Evolutionary conservation across 192 early-diverging fungal genomes (phyloP).

Genomic region (Podila verticillata): DNA sequence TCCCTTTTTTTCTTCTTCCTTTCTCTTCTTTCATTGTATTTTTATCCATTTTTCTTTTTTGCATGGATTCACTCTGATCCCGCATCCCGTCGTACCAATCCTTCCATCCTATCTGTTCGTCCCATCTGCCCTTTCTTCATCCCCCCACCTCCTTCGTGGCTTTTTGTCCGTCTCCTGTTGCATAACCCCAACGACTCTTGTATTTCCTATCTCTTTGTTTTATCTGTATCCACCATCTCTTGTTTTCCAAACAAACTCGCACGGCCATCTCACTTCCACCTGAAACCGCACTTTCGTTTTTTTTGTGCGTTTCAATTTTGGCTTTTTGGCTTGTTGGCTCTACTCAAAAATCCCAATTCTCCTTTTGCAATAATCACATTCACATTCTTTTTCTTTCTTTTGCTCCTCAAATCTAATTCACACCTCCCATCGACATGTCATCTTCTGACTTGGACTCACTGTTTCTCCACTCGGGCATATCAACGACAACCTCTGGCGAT

Average conservation of each 20-base stretch:
- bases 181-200: not conserved
- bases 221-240: not conserved
- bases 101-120: not conserved
- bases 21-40: not conserved
- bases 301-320: too few species aligned
- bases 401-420: too few species aligned
- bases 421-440: too few species aligned
- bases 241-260: too few species aligned
- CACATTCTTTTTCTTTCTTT: too few species aligned
- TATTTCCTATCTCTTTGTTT: not conserved
- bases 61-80: not conserved
- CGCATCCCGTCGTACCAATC: not conserved
- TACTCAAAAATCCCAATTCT: too few species aligned
- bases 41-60: slow-evolving; percentile 1
- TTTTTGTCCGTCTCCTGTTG: not conserved
- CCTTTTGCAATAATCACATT: too few species aligned
- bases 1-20: slow-evolving; percentile 1
- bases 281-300: not conserved
- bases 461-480: too few species aligned
- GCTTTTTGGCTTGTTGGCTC: too few species aligned
- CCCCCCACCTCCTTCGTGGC: not conserved
- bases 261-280: not conserved
- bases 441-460: too few species aligned
- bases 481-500: too few species aligned
- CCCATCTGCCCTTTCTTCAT: not conserved